These are phyloP conservation scores for Tuber microsphaerosporum DNA, from an alignment of 495 filamentous ascomycete species.

Conservation along the genomic window DNA sequence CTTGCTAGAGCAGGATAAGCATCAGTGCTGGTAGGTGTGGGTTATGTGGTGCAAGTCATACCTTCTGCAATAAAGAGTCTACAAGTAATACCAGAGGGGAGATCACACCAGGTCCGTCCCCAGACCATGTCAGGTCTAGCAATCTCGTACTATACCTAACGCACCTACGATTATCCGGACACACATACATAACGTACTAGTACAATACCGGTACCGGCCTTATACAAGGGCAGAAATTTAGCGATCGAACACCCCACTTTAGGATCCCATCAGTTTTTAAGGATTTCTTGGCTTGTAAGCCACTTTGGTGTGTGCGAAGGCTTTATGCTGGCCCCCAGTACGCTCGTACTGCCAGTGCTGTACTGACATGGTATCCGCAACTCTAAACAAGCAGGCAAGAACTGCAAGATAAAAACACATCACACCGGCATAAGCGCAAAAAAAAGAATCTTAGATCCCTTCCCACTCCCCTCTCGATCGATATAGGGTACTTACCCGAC, in stretches of 20 bases:
- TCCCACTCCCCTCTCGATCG: background rate
- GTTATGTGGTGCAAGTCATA: background rate
- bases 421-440: background rate
- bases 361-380: background rate
- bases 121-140: background rate
- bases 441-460: background rate
- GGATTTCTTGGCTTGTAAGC: no score
- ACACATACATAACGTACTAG: background rate
- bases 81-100: background rate
- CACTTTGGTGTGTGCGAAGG: no score
- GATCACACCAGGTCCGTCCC: background rate
- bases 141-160: background rate
- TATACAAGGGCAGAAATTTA: background rate
- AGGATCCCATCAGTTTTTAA: no score
- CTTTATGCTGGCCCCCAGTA: no score
- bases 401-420: constrained; percentile 1
- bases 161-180: background rate
- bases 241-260: no score
- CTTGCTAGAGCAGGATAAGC: background rate
- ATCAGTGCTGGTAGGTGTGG: background rate
- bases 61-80: background rate
- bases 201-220: background rate
- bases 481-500: background rate
- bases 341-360: no score
- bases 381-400: background rate